Conservation (phyloP, 2,329 filamentous ascomycete species). For the Aspergillus quadrilineatus region DNA sequence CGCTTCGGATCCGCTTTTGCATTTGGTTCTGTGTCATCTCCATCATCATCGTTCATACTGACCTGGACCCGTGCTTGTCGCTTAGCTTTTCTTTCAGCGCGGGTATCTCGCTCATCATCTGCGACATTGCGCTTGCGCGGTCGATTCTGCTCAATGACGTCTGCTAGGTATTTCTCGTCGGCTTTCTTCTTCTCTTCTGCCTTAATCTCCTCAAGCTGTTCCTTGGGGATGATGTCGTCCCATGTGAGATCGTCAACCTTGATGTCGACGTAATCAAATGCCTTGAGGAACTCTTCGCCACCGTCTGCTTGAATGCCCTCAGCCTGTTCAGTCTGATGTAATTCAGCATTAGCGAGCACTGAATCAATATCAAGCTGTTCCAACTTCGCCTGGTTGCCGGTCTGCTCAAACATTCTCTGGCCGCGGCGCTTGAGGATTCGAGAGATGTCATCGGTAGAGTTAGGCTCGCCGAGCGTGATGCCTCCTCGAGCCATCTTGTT, state of each 20-base stretch:
- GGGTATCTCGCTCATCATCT: constrained; percentile 53
- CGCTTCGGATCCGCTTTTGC: constrained; percentile 74
- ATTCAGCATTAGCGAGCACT: constrained; percentile 92
- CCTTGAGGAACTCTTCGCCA: constrained; percentile 90
- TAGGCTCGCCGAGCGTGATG: constrained; percentile 67
- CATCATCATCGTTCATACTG: constrained; percentile 67
- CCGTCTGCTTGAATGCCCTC: constrained; percentile 93
- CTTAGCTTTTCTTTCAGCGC: constrained; percentile 67
- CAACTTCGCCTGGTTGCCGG: constrained; percentile 90
- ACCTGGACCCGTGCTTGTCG: constrained; percentile 67
- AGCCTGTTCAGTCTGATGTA: constrained; percentile 93
- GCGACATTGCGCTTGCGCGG: constrained; percentile 71
- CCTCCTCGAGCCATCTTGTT: constrained; percentile 70
- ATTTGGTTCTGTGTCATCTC: constrained; percentile 66
- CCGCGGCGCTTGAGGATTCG: constrained; percentile 94
- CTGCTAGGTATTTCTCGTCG: constrained; percentile 77
- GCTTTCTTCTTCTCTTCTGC: constrained; percentile 81
- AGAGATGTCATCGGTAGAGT: constrained; percentile 90
- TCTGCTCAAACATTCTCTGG: constrained; percentile 99
- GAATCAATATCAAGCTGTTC: constrained; percentile 98
- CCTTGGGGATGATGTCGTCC: constrained; percentile 97
- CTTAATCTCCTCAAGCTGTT: constrained; percentile 85
- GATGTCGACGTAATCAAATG: constrained; percentile 92
- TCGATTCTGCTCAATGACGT: constrained; percentile 79
- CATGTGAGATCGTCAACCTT: constrained; percentile 91